Base-by-base conservation (phyloP, 116 monocot genomes). In the Posidonia oceanica region DNA sequence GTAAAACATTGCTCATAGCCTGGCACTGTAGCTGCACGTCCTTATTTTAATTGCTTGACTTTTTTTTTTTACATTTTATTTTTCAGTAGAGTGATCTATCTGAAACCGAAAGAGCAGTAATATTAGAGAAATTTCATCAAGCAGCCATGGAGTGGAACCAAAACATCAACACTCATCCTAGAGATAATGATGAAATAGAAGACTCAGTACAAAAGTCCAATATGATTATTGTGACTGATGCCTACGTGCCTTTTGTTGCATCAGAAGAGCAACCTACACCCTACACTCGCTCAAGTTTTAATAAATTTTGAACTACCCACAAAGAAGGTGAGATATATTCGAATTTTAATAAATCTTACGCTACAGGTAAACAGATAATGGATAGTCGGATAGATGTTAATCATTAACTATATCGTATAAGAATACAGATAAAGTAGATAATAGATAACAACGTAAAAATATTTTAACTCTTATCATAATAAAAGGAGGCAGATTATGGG, bases 241-340 rank as follows among this genome's bases (percentile, higher is more conserved):
- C 89, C 11, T 96, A 89, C 78, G 74, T 96, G 36, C 91, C 91
- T 39, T 63, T 75, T 15, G 68, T 81, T 67, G 51, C 75, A 58
- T 78, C 72, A 66, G 91, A 84, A 75, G 96, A 96, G 75, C 69
- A 83, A 58, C 76, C 83, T 58, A 61, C 91, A 7, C 1, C 29
- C 73, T 72, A 23, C n/a, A n/a, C n/a, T n/a, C n/a, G 88, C 96
- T 75, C 83, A 80, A 53, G 54, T 87, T 72, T 70, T 96, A 48
- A 89, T 96, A 76, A 88, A 91, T 74, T 96, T 83, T 77, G 96
- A 96, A 38, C 37, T 96, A n/a, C 88, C 96, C 20, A 72, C 81
- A 63, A 96, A 90, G 79, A 94, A 96, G 91, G 91, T 96, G n/a
- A 48, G 41, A 7, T 54, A 16, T 66, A 36, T 38, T 61, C n/a